Evolutionary conservation across 2,329 filamentous ascomycete species (phyloP).

Genomic region (Ceratocystiopsis brevicomis): DNA sequence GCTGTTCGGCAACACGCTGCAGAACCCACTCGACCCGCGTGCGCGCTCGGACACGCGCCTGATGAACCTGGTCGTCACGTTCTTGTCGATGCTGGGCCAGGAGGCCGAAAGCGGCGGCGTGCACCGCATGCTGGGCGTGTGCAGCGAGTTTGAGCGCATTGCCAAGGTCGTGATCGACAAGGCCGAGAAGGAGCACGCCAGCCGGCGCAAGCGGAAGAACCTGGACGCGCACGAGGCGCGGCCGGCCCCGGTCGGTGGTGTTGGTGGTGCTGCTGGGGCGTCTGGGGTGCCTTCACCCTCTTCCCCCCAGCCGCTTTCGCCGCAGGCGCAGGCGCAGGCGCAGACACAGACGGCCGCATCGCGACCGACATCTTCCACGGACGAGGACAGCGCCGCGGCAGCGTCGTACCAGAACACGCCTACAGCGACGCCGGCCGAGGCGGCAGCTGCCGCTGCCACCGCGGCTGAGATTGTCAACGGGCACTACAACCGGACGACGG

Average conservation of each 20-base stretch:
- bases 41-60: slow-evolving; percentile 76
- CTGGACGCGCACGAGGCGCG: slow-evolving; percentile 17
- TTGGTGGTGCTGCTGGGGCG: too few relatives aligned
- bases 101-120: slow-evolving; percentile 83
- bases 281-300: neutral
- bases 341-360: neutral
- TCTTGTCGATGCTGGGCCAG: slow-evolving; percentile 71
- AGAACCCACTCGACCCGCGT: slow-evolving; percentile 79
- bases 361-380: slow-evolving; percentile 2
- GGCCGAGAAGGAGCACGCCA: slow-evolving; percentile 65
- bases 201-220: slow-evolving; percentile 69
- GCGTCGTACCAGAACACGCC: slow-evolving; percentile 7
- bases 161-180: slow-evolving; percentile 81
- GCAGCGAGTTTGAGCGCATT: slow-evolving; percentile 91
- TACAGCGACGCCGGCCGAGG: slow-evolving; percentile 8
- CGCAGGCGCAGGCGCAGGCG: neutral
- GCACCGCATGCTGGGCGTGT: slow-evolving; percentile 82
- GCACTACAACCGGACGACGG: slow-evolving; percentile 3
- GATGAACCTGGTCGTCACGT: slow-evolving; percentile 86
- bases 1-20: slow-evolving; percentile 85
- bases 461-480: slow-evolving; percentile 10
- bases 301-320: neutral
- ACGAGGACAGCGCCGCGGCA: slow-evolving; percentile 5
- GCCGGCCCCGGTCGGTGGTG: slow-evolving; percentile 7
- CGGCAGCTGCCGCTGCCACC: slow-evolving; percentile 5